These are phyloP conservation scores for Mitragyna speciosa DNA, from an alignment of 257 asterid species.

Conservation along the genomic window DNA sequence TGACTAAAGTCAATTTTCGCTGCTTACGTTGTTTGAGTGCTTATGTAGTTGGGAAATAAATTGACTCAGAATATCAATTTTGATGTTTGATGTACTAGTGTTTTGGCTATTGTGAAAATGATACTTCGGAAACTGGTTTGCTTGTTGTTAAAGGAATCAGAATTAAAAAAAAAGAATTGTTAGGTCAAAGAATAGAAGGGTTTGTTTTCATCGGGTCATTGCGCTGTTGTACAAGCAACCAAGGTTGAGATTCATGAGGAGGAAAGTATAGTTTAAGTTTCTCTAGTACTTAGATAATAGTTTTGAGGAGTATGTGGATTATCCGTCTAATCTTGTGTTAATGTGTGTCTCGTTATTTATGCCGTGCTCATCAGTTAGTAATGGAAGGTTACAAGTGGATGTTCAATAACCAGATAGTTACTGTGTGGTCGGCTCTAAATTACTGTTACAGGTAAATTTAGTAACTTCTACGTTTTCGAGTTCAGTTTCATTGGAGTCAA, in stretches of 20 bases:
- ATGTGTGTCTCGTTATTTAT: conserved; percentile 29
- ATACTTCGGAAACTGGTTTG: neutral
- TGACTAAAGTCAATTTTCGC: neutral
- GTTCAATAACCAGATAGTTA: conserved; percentile 87
- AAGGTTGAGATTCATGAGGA: neutral
- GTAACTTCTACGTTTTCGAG: neutral
- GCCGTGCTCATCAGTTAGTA: conserved; percentile 98
- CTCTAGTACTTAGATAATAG: neutral
- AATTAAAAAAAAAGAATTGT: neutral
- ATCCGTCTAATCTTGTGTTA: neutral
- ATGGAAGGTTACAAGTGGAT: conserved; percentile 99
- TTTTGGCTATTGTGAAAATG: neutral
- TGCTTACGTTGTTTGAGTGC: neutral
- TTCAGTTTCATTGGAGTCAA: neutral
- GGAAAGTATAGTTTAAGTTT: neutral
- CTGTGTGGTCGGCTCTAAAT: conserved; percentile 99
- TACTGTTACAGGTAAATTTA: conserved; percentile 79
- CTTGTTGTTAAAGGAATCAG: neutral
- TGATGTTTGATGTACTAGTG: neutral
- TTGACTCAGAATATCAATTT: neutral
- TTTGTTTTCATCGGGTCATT: neutral
- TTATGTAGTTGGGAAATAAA: no score
- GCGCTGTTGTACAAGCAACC: neutral
- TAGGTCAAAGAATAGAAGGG: neutral
- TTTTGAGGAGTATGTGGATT: neutral